Conservation (phyloP, 176 grass and related monocot genomes). For the Eleusine indica region DNA sequence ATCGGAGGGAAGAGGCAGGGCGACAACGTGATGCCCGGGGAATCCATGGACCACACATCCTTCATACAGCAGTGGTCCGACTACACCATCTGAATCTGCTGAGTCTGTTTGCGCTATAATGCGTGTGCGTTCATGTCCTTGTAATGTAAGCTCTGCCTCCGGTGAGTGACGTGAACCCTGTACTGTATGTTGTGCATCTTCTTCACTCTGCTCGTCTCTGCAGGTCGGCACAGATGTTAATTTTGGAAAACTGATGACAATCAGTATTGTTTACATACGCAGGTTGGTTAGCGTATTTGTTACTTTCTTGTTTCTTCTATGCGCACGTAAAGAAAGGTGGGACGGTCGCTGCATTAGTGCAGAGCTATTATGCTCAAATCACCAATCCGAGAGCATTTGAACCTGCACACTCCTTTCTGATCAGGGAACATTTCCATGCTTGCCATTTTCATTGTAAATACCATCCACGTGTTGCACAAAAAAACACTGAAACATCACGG, state of each 20-base stretch:
- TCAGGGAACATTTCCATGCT: too few relatives aligned
- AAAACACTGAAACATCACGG: too few relatives aligned
- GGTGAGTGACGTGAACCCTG: not conserved
- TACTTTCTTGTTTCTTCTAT: not conserved
- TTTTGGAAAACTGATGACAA: not conserved
- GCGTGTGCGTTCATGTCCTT: not conserved
- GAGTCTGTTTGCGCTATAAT: too few relatives aligned
- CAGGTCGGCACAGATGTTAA: not conserved
- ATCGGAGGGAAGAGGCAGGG: constrained; percentile 50
- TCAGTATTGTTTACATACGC: too few relatives aligned
- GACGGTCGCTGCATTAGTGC: too few relatives aligned
- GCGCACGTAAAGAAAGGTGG: not conserved
- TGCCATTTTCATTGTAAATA: too few relatives aligned
- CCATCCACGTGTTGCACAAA: too few relatives aligned
- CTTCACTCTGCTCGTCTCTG: not conserved
- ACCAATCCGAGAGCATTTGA: too few relatives aligned
- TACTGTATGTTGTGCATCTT: not conserved
- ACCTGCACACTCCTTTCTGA: too few relatives aligned
- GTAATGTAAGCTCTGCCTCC: not conserved
- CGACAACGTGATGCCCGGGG: constrained; percentile 67
- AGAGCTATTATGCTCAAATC: too few relatives aligned
- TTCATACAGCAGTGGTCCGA: constrained; percentile 91
- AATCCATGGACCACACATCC: constrained; percentile 98
- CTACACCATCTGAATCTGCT: constrained; percentile 64
- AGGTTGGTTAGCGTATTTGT: not conserved